phyloP scores from a whole-genome alignment of 2,329 filamentous ascomycete species.

The Colletotrichum camelliae region DNA sequence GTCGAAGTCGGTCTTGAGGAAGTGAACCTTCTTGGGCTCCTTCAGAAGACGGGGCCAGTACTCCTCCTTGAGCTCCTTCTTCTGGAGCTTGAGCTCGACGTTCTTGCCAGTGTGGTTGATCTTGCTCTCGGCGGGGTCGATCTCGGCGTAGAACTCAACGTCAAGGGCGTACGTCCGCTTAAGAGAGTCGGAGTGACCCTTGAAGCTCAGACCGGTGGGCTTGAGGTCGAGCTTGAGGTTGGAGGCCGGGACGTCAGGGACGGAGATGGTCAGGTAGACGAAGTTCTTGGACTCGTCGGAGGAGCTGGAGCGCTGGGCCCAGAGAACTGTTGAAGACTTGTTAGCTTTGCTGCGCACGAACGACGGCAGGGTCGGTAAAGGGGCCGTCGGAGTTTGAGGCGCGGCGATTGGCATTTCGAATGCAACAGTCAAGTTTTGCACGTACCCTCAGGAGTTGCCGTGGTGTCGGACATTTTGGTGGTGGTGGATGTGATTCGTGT shows the following conservation, averaged over 20 bases:
- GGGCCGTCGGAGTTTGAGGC: background rate
- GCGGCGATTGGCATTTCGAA: background rate
- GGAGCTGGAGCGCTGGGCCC: slow-evolving; percentile 93
- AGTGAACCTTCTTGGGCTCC: slow-evolving; percentile 88
- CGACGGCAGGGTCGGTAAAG: background rate
- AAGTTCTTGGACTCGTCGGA: slow-evolving; percentile 87
- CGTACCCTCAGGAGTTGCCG: slow-evolving; percentile 45
- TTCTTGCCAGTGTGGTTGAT: slow-evolving; percentile 88
- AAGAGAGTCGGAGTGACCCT: slow-evolving; percentile 80
- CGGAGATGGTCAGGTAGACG: slow-evolving; percentile 90
- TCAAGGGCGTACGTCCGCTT: slow-evolving; percentile 88
- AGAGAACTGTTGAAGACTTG: slow-evolving; percentile 71
- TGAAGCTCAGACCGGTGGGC: slow-evolving; percentile 78
- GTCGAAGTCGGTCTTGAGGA: slow-evolving; percentile 98
- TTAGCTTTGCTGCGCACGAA: background rate
- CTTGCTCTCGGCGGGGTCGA: slow-evolving; percentile 85
- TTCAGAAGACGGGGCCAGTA: slow-evolving; percentile 97
- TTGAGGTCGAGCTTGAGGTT: slow-evolving; percentile 85
- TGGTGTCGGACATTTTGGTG: slow-evolving; percentile 32
- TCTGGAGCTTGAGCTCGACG: slow-evolving; percentile 88
- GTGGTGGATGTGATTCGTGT: slow-evolving; percentile 7
- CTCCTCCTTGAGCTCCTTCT: slow-evolving; percentile 94
- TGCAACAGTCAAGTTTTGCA: background rate
- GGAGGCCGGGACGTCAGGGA: slow-evolving; percentile 79
- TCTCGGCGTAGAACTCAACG: slow-evolving; percentile 88